A percentile compares a stretch with the other conserved stretches of the same genome.
Conservation (phyloP, 2,329 filamentous ascomycete genomes). For the Fusarium clavum region DNA sequence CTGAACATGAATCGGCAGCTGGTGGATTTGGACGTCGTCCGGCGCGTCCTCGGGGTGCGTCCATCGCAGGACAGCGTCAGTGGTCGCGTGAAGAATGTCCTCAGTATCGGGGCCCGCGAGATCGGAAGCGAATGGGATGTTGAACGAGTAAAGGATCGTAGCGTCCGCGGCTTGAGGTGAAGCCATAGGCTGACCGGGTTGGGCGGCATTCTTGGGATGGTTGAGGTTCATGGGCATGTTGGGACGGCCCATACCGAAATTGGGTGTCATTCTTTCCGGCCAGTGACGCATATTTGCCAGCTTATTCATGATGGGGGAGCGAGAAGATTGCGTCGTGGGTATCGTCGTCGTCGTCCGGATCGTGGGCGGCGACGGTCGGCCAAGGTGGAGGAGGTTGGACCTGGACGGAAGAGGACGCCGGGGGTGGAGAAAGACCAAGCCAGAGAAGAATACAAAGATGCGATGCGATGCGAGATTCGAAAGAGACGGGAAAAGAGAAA, state of each 20-base stretch:
- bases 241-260: constrained; percentile 72
- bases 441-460: constrained; percentile 41
- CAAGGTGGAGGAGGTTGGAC: constrained; percentile 40
- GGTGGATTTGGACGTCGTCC: constrained; percentile 85
- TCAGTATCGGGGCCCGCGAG: constrained; percentile 92
- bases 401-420: constrained; percentile 35
- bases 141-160: constrained; percentile 94
- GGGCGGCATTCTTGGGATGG: constrained; percentile 67
- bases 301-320: constrained; percentile 71
- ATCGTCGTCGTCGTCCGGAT: constrained; percentile 45
- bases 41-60: constrained; percentile 89
- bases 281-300: constrained; percentile 78
- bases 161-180: constrained; percentile 79
- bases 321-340: constrained; percentile 33
- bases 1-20: constrained; percentile 90
- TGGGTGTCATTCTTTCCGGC: constrained; percentile 76
- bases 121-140: constrained; percentile 94
- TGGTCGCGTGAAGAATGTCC: constrained; percentile 92
- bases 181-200: constrained; percentile 67
- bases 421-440: constrained; percentile 34
- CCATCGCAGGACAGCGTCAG: constrained; percentile 90
- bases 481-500: constrained; percentile 34
- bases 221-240: constrained; percentile 69
- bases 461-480: constrained; percentile 27
- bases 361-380: constrained; percentile 47